Conservation (phyloP, 2,329 filamentous ascomycete genomes). For the Phyllosticta ampelicida region DNA sequence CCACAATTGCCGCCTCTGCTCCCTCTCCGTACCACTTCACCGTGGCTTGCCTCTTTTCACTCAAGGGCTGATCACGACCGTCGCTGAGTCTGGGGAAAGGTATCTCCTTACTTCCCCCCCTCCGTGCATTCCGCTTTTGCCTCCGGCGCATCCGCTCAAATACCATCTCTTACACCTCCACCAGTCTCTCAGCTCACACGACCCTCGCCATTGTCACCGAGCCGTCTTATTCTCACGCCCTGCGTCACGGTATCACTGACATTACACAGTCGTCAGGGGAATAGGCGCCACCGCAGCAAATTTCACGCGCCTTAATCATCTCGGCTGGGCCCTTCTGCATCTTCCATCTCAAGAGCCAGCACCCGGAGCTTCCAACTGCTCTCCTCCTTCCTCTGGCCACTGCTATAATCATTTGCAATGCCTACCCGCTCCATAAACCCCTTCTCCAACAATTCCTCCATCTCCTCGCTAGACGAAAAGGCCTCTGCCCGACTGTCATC, state of each 20-base stretch:
- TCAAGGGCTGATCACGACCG: background rate
- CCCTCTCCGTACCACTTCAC: background rate
- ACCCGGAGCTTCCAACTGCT: constrained; percentile 1
- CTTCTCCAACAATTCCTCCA: constrained; percentile 43
- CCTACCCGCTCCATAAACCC: constrained; percentile 51
- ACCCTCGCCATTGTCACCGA: background rate
- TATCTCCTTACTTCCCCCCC: background rate
- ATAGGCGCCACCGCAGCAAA: background rate
- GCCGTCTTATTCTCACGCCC: background rate
- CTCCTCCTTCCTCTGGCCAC: background rate
- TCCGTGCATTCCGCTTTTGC: constrained; percentile 2
- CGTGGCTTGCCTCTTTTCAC: background rate
- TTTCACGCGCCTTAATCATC: background rate
- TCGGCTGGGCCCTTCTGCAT: background rate
- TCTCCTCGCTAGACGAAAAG: constrained; percentile 43
- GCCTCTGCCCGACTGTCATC: constrained; percentile 38
- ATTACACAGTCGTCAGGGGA: background rate
- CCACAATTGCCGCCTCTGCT: background rate
- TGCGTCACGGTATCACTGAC: background rate
- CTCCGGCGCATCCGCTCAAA: constrained; percentile 8
- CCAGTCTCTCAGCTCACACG: background rate
- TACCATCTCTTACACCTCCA: background rate
- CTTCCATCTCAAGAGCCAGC: background rate
- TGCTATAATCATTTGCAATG: constrained; percentile 31
- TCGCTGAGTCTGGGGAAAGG: background rate